A percentile compares a stretch with the other conserved stretches of the same genome.
Conservation (phyloP, 1,284 basidiomycete genomes). For the Cryptococcus floricola region DNA sequence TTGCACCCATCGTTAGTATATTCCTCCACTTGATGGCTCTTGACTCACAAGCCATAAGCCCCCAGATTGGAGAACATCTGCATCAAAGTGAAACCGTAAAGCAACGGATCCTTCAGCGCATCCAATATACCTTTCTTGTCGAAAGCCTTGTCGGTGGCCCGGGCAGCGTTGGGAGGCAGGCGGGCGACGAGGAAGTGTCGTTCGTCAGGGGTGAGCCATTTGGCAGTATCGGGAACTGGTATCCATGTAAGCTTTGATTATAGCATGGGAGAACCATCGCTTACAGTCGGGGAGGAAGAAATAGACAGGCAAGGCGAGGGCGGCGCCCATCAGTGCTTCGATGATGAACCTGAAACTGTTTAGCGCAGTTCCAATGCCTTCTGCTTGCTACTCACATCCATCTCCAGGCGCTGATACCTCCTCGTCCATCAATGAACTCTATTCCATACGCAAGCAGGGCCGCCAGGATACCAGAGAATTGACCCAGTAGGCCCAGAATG, state of each 20-base stretch:
- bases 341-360: slow-evolving; percentile 4
- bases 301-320: slow-evolving; percentile 2
- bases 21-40: neutral
- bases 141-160: slow-evolving; percentile 12
- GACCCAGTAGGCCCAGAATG: slow-evolving; percentile 8
- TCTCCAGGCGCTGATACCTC: slow-evolving; percentile 9
- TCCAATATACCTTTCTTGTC: neutral
- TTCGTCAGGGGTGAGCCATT: slow-evolving; percentile 12
- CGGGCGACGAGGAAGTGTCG: slow-evolving; percentile 8
- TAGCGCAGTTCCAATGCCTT: neutral
- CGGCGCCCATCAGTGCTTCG: slow-evolving; percentile 5
- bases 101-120: slow-evolving; percentile 8
- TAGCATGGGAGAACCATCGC: neutral
- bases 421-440: slow-evolving; percentile 10
- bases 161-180: slow-evolving; percentile 11
- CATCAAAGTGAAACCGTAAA: neutral
- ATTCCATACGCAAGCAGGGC: slow-evolving; percentile 13
- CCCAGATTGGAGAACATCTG: neutral
- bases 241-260: neutral
- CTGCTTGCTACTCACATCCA: neutral
- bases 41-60: neutral
- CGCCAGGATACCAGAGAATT: slow-evolving; percentile 17
- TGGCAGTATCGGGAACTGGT: slow-evolving; percentile 10
- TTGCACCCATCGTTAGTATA: slow-evolving; percentile 3
- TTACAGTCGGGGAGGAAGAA: slow-evolving; percentile 12